Evolutionary conservation across 2,329 filamentous ascomycete species (phyloP), one percentile per base, ranked within the genome.

Genomic region (Pseudocercospora macadamiae): DNA sequence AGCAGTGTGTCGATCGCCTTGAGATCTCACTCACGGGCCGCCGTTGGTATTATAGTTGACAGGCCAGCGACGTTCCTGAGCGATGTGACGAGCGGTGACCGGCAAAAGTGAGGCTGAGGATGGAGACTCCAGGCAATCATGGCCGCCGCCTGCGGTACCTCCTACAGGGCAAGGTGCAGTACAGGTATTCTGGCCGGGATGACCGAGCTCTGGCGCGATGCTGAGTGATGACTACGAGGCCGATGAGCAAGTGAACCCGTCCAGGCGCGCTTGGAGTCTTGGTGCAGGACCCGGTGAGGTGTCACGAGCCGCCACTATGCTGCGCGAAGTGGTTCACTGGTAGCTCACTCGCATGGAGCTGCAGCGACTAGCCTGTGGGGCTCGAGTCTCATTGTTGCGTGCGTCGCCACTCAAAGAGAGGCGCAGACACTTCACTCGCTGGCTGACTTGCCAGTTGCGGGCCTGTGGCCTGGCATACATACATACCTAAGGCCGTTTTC

Each of bases 21-120:
- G n/a, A n/a, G n/a, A n/a, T n/a, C n/a, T n/a, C n/a, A n/a, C n/a
- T n/a, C n/a, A n/a, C n/a, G n/a, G n/a, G n/a, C n/a, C n/a, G n/a
- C n/a, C n/a, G n/a, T n/a, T 32, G 28, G 6, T 32, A 7, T 12
- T 32, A 32, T 32, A 32, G 12, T 6, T 32, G 28, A 32, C 28
- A 32, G 28, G 28, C 28, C 28, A 6, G 28, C 12, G 28, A 12
- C 6, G 28, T 42, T 18, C 10, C 37, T 19, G n/a, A 28, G 21
- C n/a, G 45, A 32, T 18, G 45, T 34, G 47, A 49, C 16, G 47
- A 8, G 51, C 51, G 51, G 51, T 42, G 51, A 54, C 51, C 45
- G 36, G 48, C n/a, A 32, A 48, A 49, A 47, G 55, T 60, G 57
- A 60, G 57, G 57, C 53, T 55, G 57, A 53, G 36, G 51, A 42